Base-by-base conservation (phyloP, 2,329 filamentous ascomycete species). In the Phyllosticta capitalensis region DNA sequence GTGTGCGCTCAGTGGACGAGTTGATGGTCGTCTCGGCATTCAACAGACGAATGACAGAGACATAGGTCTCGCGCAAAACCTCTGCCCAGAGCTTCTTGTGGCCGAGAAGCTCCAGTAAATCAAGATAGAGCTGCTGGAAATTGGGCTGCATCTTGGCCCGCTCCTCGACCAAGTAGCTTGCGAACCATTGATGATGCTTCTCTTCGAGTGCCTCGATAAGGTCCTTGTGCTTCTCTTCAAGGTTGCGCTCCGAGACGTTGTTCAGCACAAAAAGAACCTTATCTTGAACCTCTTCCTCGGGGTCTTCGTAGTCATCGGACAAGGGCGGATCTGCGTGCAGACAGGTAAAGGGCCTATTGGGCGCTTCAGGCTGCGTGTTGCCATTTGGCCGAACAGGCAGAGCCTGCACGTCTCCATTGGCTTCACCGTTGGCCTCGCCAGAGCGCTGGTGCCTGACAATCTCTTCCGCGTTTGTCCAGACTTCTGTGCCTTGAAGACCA, bases 71-170 rank as follows among this genome's bases (percentile, higher is more conserved):
- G 54, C 92, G 83, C 30, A 97, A 78, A n/a, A 97, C 87, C 70
- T 97, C 91, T 2, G 84, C 81, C 88, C 90, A 96, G 1, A 99
- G 78, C 9, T 81, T 75, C 68, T 83, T 88, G 70, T 94, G 85
- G 65, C 89, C 83, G 65, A 97, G 90, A 33, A 91, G 83, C 59
- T 87, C 87, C 62, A 99, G 82, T 56, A 99, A 82, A 66, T 96
- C 89, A 55, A 97, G 82, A 70, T 99, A 99, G 21, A 99, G 83
- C 61, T 88, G 83, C 66, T 99, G 94, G 69, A 95, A 97, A 72
- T 99, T 99, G 5, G 92, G 92, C 71, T 99, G 92, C 79, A 96
- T 87, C 74, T 96, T 97, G 30, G 92, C 95, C 52, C 95, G 90
- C 71, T 96, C 90, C 69, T 96, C 92, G 2, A 99, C 94, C 9